Evolutionary conservation across 371 early-diverging fungal genomes (phyloP), one percentile per base, ranked within the genome.

Genomic region (Mortierella sp.): DNA sequence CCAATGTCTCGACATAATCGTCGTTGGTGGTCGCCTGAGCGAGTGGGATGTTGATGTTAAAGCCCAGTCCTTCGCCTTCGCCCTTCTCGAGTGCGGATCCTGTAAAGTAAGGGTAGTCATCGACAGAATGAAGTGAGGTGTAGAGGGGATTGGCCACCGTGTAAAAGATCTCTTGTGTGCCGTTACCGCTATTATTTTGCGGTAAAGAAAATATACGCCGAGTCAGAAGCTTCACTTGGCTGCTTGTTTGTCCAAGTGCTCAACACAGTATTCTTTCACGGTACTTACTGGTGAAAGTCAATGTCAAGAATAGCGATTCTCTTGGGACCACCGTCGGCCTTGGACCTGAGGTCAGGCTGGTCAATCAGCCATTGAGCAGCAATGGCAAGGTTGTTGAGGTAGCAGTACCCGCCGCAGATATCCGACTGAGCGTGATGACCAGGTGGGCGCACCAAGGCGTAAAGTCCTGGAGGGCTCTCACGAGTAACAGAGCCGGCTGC

Each of bases 141-240:
- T 92, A 93, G 28, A 92, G 82, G 1, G 92, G 91, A 69, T 91
- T 90, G 16, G 90, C 87, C 19, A 87, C 88, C 21, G 88, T 79
- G 75, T 94, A 94, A 75, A 95, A 95, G 50, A 94, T 93, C 31
- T 87, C 89, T 80, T 95, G 95, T 0, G 94, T 94, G 21, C 95
- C 95, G 75, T 94, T 93, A 21, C 95, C 95, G 83, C 92, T 92
- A 83, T 43, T 31, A 28, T 59, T 59, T 31, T 59, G 48, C 40
- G 69, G 61, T 40, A 64, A 6, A 16, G 10, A 19, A 43, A n/a
- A 10, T 34, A 19, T 67, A 9, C 21, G 9, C 21, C 19, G 40
- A 40, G 5, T 14, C 73, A 73, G 61, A 19, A 16, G n/a, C 31
- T 19, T 61, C 21, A 21, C 19, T 51, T 43, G 28, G 34, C 24